These are phyloP conservation scores for Pyronema omphalodes DNA, from an alignment of 495 filamentous ascomycete species.

Conservation along the genomic window DNA sequence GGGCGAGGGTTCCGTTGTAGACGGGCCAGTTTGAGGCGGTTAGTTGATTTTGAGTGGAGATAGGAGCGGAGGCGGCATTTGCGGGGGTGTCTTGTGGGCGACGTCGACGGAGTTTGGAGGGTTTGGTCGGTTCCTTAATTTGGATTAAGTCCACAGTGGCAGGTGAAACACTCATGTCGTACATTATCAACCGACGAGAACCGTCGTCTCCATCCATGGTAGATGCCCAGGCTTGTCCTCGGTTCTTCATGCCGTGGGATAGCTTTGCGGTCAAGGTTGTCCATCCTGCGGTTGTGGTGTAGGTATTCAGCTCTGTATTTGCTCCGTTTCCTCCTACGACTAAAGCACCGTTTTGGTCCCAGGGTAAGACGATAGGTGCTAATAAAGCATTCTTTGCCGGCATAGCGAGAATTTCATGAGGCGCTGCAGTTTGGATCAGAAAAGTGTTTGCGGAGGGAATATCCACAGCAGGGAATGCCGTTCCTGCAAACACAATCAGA, in stretches of 20 bases:
- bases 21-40: constrained; percentile 47
- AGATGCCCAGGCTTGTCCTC: constrained; percentile 15
- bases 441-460: constrained; percentile 56
- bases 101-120: constrained; percentile 1
- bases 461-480: constrained; percentile 31
- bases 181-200: constrained; percentile 66
- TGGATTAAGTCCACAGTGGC: constrained; percentile 40
- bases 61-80: constrained; percentile 19
- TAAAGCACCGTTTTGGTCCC: constrained; percentile 51
- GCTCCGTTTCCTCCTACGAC: constrained; percentile 54
- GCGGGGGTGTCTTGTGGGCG: constrained; percentile 25
- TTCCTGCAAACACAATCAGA: constrained; percentile 70
- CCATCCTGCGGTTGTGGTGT: constrained; percentile 44
- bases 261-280: constrained; percentile 41
- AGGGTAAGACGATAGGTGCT: constrained; percentile 56
- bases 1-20: constrained; percentile 60
- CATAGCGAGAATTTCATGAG: constrained; percentile 34
- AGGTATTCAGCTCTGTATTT: constrained; percentile 50
- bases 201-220: constrained; percentile 54
- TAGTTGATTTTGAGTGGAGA: constrained; percentile 18
- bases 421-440: constrained; percentile 41
- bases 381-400: constrained; percentile 38
- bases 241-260: constrained; percentile 31
- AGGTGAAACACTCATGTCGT: constrained; percentile 58
- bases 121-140: constrained; percentile 12